Base-by-base conservation (phyloP, 352 stramenopile species). In the Phytophthora tentaculata region DNA sequence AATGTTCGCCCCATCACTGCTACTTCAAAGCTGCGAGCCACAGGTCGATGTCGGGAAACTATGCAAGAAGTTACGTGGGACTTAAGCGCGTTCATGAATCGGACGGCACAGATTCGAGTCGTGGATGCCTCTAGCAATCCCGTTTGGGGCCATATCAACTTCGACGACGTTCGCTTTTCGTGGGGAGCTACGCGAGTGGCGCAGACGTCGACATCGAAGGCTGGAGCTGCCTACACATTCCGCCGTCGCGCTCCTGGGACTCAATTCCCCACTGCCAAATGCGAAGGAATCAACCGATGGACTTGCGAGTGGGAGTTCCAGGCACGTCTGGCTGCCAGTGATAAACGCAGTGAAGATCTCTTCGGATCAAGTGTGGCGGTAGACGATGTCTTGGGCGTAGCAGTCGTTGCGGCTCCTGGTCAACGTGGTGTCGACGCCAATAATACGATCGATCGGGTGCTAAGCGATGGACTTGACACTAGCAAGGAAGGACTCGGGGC, bases 61-160 rank as follows among this genome's bases (percentile, higher is more conserved):
- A 98, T 99, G 94, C 70, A 88, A 1, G 57, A 66, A 16, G 81
- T 98, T 23, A 76, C 61, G n/a, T 99, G 94, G 90, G 86, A 98
- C 71, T 78, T 99, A 9, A 71, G 67, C 6, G 54, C 61, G 5
- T 98, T 95, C 68, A 66, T 79, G 28, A 89, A 94, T 56, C 84
- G 87, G 41, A 86, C 89, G 8, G 95, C 84, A 32, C 84, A 98
- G 43, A 85, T 99, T n/a, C 82, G 95, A 29, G 93, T 99, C 19
- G 96, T 99, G 6, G 97, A 99, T 58, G 84, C 79, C 10, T 91
- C 86, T 0, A 95, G 82, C 17, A 91, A 71, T 49, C 61, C 74
- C 0, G 78, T 86, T 32, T 99, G 96, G 95, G 96, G 94, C 28
- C 96, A 99, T 69, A 98, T 99, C 60, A 99, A 98, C 70, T 96